Conservation (phyloP, 2,329 filamentous ascomycete genomes). For the Epichloe scottii region DNA sequence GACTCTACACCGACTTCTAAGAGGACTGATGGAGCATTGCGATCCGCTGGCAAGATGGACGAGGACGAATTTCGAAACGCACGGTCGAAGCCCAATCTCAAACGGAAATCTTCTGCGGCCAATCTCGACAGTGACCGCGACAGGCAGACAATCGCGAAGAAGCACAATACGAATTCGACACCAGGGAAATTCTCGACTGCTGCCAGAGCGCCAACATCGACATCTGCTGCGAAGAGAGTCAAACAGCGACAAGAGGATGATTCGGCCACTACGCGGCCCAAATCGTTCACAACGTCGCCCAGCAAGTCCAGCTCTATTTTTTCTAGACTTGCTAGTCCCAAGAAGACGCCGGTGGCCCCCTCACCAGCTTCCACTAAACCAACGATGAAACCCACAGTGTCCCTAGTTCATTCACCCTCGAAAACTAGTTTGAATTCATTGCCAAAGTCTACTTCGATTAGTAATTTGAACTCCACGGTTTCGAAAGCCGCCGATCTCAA, state of each 20-base stretch:
- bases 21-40: constrained; percentile 34
- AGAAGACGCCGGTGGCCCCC: constrained; percentile 38
- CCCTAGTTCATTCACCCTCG: constrained; percentile 30
- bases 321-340: constrained; percentile 60
- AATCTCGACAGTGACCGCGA: constrained; percentile 17
- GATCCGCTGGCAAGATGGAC: constrained; percentile 45
- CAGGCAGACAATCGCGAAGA: constrained; percentile 12
- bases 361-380: constrained; percentile 44
- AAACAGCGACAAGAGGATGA: constrained; percentile 59
- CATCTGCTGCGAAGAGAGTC: constrained; percentile 50
- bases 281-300: constrained; percentile 31
- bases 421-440: constrained; percentile 31
- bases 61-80: constrained; percentile 45
- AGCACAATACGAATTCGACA: constrained; percentile 11
- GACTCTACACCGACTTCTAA: constrained; percentile 22
- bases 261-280: constrained; percentile 50
- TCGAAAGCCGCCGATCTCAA: constrained; percentile 21
- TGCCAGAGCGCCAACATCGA: constrained; percentile 1
- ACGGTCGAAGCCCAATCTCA: constrained; percentile 22
- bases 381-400: constrained; percentile 16
- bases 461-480: constrained; percentile 18
- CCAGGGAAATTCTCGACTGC: constrained; percentile 8
- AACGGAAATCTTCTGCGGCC: constrained; percentile 20
- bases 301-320: constrained; percentile 35
- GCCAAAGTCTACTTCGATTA: constrained; percentile 31